Base-by-base conservation (phyloP, 768 basidiomycete species). In the Mycena latifolia region DNA sequence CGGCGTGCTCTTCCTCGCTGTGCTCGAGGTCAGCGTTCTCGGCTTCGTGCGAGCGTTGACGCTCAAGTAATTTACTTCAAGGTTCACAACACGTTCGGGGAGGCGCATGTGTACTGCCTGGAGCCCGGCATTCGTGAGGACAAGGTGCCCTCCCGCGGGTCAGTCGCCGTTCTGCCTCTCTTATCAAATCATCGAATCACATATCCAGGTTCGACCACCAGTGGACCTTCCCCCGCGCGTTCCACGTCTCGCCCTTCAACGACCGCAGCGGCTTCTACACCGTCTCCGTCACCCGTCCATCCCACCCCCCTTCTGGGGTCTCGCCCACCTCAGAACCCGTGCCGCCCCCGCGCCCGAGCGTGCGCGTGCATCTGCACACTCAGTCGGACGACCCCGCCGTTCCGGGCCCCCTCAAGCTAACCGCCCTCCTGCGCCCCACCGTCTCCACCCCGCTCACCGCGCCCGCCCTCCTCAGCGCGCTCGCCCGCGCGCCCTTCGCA, bases 181-280 rank as follows among this genome's bases (percentile, higher is more conserved):
- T 5, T 15, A 39, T 39, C 3, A 39, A 39, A 10, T 39, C 33
- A 35, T 35, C 33, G 33, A 14, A 39, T 39, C 7, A 39, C 14
- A 39, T 12, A 4, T 17, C 7, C 37, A 88, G 88, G 0, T 87
- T 84, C 66, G 81, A 88, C 59, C 84, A 89, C 66, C 84, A 88
- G 60, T 92, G 91, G 89, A 88, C 85, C 0, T 86, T 92, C 58
- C 81, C 79, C 22, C 87, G 90, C 27, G 82, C 85, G 66, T 93
- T 92, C 73, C 90, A 92, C 69, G 91, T 92, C 50, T 92, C 90
- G 0, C 90, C 92, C 0, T 92, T 92, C 81, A 92, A 92, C 73
- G 88, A 91, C 70, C 83, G 90, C 5, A 80, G 83, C 25, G 90
- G 91, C 0, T 89, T 80, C 73, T 92, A 92, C 77, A 84, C 78